These are phyloP conservation scores for Trichoderma asperelloides DNA, from an alignment of 495 filamentous ascomycete species.

Conservation along the genomic window DNA sequence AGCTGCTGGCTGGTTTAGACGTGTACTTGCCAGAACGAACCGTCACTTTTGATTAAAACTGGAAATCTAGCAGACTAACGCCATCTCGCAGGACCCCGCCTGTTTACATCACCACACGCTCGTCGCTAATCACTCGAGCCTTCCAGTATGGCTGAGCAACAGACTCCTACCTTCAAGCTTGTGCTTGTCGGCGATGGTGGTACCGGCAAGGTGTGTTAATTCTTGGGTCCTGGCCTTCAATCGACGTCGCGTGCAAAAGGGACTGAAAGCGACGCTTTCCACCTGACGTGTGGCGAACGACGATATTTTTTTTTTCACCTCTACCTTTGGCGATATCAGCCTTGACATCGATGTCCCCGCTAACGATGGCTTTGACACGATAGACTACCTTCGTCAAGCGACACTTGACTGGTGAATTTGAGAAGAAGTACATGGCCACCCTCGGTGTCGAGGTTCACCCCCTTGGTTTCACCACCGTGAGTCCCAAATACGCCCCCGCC, in stretches of 20 bases:
- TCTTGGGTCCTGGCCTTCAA: background rate
- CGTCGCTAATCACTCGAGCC: conserved; percentile 21
- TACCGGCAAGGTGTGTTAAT: conserved; percentile 84
- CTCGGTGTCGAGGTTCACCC: conserved; percentile 99
- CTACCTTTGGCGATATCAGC: conserved; percentile 13
- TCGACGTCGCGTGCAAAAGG: background rate
- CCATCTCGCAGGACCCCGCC: conserved; percentile 7
- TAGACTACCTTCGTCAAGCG: conserved; percentile 99
- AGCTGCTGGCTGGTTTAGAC: background rate
- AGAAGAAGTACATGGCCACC: conserved; percentile 99
- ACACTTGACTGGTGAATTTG: conserved; percentile 98
- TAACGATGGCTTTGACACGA: conserved; percentile 9
- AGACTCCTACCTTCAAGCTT: conserved; percentile 90
- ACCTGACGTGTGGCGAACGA: conserved; percentile 3
- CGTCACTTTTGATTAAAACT: background rate
- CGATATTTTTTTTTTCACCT: conserved; percentile 13
- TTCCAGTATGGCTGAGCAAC: conserved; percentile 22
- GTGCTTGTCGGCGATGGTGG: conserved; percentile 99
- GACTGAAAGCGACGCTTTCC: background rate
- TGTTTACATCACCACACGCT: conserved; percentile 18
- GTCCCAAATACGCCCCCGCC: conserved; percentile 25
- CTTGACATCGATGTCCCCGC: background rate
- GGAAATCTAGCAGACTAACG: conserved; percentile 1
- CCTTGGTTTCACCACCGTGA: conserved; percentile 85
- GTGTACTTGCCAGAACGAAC: background rate